phyloP scores from a whole-genome alignment of 192 early-diverging fungal species.

The Funneliformis geosporum region DNA sequence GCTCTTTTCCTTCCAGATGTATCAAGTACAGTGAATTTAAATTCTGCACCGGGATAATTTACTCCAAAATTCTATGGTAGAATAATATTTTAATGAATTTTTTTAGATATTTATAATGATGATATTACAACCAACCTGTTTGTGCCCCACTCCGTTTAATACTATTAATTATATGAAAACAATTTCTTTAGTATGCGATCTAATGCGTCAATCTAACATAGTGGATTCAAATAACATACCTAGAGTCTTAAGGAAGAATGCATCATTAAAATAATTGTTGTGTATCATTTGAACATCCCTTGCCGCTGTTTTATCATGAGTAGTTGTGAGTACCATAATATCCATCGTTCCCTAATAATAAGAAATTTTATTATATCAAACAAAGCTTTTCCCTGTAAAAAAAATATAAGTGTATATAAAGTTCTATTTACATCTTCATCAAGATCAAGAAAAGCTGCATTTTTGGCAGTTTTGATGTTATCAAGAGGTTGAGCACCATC shows the following conservation, averaged over 20 bases:
- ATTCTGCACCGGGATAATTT: conserved; percentile 77
- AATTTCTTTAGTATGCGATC: conserved; percentile 14
- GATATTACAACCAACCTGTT: conserved; percentile 1
- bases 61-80: conserved; percentile 59
- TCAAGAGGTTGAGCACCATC: conserved; percentile 66
- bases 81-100: neutral
- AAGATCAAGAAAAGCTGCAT: conserved; percentile 85
- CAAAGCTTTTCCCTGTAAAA: neutral
- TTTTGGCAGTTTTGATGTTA: conserved; percentile 50
- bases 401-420: conserved; percentile 10
- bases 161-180: conserved; percentile 1
- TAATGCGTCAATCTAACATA: neutral
- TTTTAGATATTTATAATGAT: neutral
- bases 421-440: conserved; percentile 78
- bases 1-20: conserved; percentile 76
- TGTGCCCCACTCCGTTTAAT: conserved; percentile 25
- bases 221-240: conserved; percentile 53
- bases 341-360: conserved; percentile 73
- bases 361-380: neutral
- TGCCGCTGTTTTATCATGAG: conserved; percentile 42
- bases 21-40: conserved; percentile 87
- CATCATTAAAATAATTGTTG: conserved; percentile 94
- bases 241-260: conserved; percentile 88
- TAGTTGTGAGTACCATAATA: conserved; percentile 65
- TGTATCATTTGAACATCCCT: conserved; percentile 61